Evolutionary conservation across 192 early-diverging fungal species (phyloP).

Genomic region (Cladochytrium replicatum): DNA sequence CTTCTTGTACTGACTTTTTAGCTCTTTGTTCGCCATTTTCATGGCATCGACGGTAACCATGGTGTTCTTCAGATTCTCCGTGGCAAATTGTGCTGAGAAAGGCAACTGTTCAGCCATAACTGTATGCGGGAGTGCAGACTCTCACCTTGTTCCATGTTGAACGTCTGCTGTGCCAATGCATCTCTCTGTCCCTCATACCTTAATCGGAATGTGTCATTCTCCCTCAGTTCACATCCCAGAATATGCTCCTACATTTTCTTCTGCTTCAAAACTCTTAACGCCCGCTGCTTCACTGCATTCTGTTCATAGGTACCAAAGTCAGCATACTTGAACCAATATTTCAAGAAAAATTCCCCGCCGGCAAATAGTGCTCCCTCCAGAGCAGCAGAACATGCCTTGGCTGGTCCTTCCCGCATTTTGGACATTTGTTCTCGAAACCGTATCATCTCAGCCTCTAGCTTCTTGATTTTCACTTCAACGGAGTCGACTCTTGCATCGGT

Average conservation of each 20-base stretch:
- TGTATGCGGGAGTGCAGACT: neutral
- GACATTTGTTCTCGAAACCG: constrained; percentile 89
- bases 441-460: constrained; percentile 85
- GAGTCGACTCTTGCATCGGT: constrained; percentile 78
- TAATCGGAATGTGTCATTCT: neutral
- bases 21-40: constrained; percentile 85
- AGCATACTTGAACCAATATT: neutral
- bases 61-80: constrained; percentile 96
- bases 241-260: constrained; percentile 62
- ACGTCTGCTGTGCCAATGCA: constrained; percentile 89
- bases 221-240: neutral
- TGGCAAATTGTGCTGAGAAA: constrained; percentile 51
- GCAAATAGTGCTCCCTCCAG: neutral
- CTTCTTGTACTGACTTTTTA: constrained; percentile 95
- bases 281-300: constrained; percentile 87
- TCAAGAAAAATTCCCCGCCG: constrained; percentile 13
- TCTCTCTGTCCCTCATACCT: constrained; percentile 90
- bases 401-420: constrained; percentile 82
- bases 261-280: constrained; percentile 84
- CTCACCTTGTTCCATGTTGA: constrained; percentile 97
- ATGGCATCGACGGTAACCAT: constrained; percentile 93
- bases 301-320: constrained; percentile 19
- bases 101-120: neutral
- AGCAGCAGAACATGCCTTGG: constrained; percentile 45
- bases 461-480: constrained; percentile 88